These are phyloP conservation scores for Colletotrichum sansevieriae DNA, from an alignment of 2,329 filamentous ascomycete genomes.

Conservation along the genomic window DNA sequence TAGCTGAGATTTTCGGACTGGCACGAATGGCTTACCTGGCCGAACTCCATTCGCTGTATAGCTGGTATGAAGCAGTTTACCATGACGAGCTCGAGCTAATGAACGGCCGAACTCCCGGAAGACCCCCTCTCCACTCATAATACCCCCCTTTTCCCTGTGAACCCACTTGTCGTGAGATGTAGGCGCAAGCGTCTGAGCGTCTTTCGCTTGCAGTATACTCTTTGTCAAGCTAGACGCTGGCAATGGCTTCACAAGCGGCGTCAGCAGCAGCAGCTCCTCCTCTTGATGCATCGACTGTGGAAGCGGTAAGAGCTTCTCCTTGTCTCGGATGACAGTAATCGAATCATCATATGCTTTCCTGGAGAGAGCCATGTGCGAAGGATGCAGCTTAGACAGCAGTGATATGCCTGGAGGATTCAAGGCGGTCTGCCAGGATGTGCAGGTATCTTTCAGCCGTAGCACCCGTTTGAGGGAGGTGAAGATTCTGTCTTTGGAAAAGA, in stretches of 20 bases:
- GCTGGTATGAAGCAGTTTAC: slow-evolving; percentile 91
- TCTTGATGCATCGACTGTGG: slow-evolving; percentile 84
- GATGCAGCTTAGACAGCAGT: slow-evolving; percentile 83
- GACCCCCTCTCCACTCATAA: slow-evolving; percentile 94
- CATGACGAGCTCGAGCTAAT: slow-evolving; percentile 86
- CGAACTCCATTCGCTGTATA: slow-evolving; percentile 94
- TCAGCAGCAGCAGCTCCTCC: slow-evolving; percentile 90
- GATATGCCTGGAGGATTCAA: slow-evolving; percentile 86
- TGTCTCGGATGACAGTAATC: slow-evolving; percentile 92
- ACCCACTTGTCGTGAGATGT: slow-evolving; percentile 67
- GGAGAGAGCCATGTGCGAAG: slow-evolving; percentile 84
- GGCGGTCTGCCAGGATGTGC: slow-evolving; percentile 91
- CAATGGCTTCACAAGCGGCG: slow-evolving; percentile 91
- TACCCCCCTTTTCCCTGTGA: slow-evolving; percentile 70
- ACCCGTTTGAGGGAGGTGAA: slow-evolving; percentile 84
- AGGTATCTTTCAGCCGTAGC: slow-evolving; percentile 83
- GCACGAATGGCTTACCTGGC: slow-evolving; percentile 62
- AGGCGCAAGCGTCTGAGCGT: slow-evolving; percentile 50
- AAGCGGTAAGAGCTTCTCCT: slow-evolving; percentile 85
- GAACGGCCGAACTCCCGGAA: slow-evolving; percentile 91
- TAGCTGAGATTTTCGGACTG: slow-evolving; percentile 17
- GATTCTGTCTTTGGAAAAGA: slow-evolving; percentile 85
- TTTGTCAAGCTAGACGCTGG: slow-evolving; percentile 88
- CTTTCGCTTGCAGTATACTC: slow-evolving; percentile 70
- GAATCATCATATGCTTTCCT: slow-evolving; percentile 91